Evolutionary conservation across 345 rosid genomes (phyloP).

Genomic region (Barbarea vulgaris): DNA sequence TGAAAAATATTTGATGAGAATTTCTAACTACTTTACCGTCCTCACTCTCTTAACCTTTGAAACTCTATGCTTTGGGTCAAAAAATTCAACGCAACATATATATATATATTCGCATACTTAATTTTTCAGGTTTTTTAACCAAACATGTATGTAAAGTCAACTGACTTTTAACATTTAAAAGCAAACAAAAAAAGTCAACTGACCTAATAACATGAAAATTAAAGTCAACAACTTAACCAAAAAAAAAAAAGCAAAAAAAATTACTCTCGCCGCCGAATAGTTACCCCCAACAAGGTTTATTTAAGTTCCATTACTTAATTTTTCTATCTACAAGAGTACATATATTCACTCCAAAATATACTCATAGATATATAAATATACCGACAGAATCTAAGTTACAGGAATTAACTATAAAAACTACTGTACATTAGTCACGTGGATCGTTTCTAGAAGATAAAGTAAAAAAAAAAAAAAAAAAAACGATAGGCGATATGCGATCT

Average conservation of each 20-base stretch:
- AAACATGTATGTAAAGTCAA: slow-evolving; percentile 29
- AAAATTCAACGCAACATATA: slow-evolving; percentile 25
- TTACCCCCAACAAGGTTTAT: background rate
- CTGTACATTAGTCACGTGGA: slow-evolving; percentile 23
- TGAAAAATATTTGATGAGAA: slow-evolving; percentile 18
- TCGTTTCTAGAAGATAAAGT: slow-evolving; percentile 34
- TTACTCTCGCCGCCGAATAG: background rate
- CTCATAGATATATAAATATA: background rate
- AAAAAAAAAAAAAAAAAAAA: background rate
- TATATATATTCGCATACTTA: slow-evolving; percentile 2
- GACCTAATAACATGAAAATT: slow-evolving; percentile 13
- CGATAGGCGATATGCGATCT: background rate
- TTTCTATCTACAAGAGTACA: background rate
- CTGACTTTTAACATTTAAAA: slow-evolving; percentile 8
- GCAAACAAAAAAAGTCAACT: slow-evolving; percentile 32
- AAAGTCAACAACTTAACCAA: slow-evolving; percentile 12
- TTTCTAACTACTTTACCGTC: slow-evolving; percentile 50
- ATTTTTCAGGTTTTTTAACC: background rate
- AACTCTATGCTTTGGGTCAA: slow-evolving; percentile 16
- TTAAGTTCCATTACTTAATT: background rate
- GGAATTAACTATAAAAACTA: background rate
- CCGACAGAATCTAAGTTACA: slow-evolving; percentile 37
- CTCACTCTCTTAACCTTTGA: slow-evolving; percentile 48
- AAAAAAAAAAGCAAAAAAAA: background rate
- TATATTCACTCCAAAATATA: background rate